Evolutionary conservation across 192 early-diverging fungal species (phyloP), one percentile per base, ranked within the genome.

Genomic region (Linnemannia exigua): DNA sequence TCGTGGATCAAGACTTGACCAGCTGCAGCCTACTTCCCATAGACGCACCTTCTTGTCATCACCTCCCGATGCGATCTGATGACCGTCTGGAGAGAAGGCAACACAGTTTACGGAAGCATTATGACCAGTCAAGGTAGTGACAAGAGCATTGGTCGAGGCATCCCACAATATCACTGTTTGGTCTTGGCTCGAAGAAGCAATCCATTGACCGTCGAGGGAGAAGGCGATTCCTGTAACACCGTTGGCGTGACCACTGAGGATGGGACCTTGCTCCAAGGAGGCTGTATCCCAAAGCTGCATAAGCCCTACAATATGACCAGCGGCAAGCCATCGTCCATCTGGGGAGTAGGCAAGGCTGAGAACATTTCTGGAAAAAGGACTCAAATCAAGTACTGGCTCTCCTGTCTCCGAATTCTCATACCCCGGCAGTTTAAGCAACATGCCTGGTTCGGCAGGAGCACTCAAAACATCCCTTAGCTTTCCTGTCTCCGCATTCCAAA

Each of bases 61-160:
- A 35, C 47, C n/a, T 7, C 48, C 71, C 8, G 47, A 72, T 7
- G 47, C 71, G 71, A 72, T 50, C 48, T 72, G 71, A 51, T 46
- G 71, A 17, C 71, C 71, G 14, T 28, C 31, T 14, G 71, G 71
- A 1, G 71, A 72, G 20, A 35, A 70, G 20, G 44, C 70, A 12
- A 72, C 46, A 31, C 3, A 2, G 20, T 4, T 0, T 12, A 72
- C 70, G 41, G 41, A 44, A 14, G 9, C 36, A 22, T 17, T 28
- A 22, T 31, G 28, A 4, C 72, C 33, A 12, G 41, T 54, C 31
- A 52, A 28, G 5, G 28, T 52, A 15, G 28, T 22, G 47, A 31
- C 22, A 35, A 4, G 25, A 19, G 1, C 12, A 6, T 22, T 36
- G 36, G 69, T 33, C 33, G 16, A 5, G 7, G 28, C 47, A 6